Evolutionary conservation across 768 basidiomycete genomes (phyloP).

Genomic region (Phanerochaete carnosa): DNA sequence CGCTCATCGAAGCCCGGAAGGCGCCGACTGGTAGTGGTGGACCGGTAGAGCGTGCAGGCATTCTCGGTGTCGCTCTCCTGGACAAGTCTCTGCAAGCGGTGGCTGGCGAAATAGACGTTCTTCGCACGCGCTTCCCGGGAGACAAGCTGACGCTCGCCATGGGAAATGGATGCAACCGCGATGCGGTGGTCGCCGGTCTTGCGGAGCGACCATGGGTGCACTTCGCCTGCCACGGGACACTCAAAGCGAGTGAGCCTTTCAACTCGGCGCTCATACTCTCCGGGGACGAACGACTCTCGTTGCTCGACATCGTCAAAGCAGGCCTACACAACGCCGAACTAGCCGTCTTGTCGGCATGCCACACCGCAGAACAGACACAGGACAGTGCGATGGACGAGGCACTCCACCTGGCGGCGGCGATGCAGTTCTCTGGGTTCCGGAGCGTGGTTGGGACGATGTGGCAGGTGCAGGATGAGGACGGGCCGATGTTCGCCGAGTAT

Average conservation of each 20-base stretch:
- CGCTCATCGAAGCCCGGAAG: slow-evolving; percentile 12
- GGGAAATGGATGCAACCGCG: slow-evolving; percentile 1
- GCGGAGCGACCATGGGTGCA: slow-evolving; percentile 20
- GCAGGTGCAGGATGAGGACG: slow-evolving; percentile 37
- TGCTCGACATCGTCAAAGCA: slow-evolving; percentile 19
- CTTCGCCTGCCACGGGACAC: slow-evolving; percentile 25
- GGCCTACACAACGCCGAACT: slow-evolving; percentile 22
- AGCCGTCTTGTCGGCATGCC: slow-evolving; percentile 46
- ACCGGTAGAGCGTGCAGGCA: slow-evolving; percentile 4
- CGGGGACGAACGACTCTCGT: slow-evolving; percentile 19
- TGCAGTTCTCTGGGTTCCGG: slow-evolving; percentile 31
- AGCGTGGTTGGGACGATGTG: slow-evolving; percentile 43
- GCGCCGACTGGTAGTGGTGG: neutral
- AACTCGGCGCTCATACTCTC: slow-evolving; percentile 25
- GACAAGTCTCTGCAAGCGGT: neutral
- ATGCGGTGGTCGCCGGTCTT: slow-evolving; percentile 11
- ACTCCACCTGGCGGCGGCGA: slow-evolving; percentile 40
- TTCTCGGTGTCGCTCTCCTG: neutral
- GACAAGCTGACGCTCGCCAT: neutral
- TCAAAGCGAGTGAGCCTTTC: slow-evolving; percentile 19
- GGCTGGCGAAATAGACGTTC: neutral
- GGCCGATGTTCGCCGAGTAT: slow-evolving; percentile 27
- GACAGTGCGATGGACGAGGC: slow-evolving; percentile 34
- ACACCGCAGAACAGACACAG: slow-evolving; percentile 29
- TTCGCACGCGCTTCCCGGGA: neutral